phyloP scores from a whole-genome alignment of 805 yeast genomes.

The Saccharomycopsis olivae region DNA sequence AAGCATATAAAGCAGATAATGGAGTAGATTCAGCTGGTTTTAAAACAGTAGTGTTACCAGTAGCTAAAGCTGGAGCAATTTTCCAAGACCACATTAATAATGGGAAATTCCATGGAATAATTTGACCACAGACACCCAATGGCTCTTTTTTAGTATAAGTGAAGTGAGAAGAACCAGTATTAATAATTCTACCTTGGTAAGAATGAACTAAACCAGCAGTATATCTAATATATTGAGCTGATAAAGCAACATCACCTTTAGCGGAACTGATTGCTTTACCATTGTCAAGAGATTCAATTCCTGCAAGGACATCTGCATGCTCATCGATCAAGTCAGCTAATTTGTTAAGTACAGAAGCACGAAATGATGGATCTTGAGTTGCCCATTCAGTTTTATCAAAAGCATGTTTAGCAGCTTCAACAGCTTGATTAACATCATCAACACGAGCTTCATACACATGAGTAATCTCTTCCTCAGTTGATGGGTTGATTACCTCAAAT shows the following conservation, averaged over 20 bases:
- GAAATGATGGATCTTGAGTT: conserved; percentile 42
- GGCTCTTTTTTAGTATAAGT: conserved; percentile 65
- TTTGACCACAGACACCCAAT: conserved; percentile 74
- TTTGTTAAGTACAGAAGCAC: conserved; percentile 43
- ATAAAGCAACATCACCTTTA: conserved; percentile 56
- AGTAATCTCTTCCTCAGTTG: conserved; percentile 52
- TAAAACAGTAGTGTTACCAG: conserved; percentile 64
- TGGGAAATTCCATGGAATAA: conserved; percentile 83
- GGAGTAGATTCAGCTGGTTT: conserved; percentile 77
- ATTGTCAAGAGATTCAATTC: conserved; percentile 64
- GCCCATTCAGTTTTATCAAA: conserved; percentile 51
- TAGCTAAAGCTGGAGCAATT: conserved; percentile 66
- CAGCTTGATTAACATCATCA: conserved; percentile 62
- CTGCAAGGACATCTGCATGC: conserved; percentile 50
- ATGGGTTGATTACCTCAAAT: conserved; percentile 44
- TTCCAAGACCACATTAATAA: conserved; percentile 74
- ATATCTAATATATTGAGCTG: conserved; percentile 54
- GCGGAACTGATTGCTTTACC: conserved; percentile 66
- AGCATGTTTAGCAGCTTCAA: conserved; percentile 54
- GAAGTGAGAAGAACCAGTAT: conserved; percentile 53
- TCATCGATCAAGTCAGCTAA: conserved; percentile 63
- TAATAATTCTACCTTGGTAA: conserved; percentile 51
- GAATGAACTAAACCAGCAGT: conserved; percentile 70
- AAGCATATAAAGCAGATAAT: conserved; percentile 56
- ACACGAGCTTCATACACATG: conserved; percentile 48